phyloP scores from a whole-genome alignment of 2,329 filamentous ascomycete genomes.

The Colletotrichum orchidophilum region DNA sequence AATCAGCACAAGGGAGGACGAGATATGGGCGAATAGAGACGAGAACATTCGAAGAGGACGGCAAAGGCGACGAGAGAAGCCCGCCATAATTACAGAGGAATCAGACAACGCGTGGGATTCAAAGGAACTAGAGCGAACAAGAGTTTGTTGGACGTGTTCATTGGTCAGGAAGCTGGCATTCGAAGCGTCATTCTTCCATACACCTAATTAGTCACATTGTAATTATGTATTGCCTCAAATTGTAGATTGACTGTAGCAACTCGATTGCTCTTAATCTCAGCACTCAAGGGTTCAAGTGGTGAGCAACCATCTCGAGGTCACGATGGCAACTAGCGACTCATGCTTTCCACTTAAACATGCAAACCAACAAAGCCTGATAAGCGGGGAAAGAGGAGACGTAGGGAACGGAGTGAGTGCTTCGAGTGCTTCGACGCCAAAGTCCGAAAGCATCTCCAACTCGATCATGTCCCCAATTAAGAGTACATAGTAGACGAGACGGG shows the following conservation, averaged over 20 bases:
- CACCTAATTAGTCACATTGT: not conserved
- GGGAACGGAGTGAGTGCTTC: not conserved
- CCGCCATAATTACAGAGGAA: no score
- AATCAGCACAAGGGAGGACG: not conserved
- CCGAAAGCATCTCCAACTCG: conserved; percentile 22
- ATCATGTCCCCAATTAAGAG: conserved; percentile 3
- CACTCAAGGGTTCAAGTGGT: not conserved
- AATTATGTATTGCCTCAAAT: not conserved
- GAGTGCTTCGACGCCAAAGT: not conserved
- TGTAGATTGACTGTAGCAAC: not conserved
- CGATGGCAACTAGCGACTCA: conserved; percentile 14
- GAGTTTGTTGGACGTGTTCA: not conserved
- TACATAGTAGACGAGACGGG: conserved; percentile 30
- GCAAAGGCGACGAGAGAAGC: not conserved
- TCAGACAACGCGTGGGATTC: not conserved
- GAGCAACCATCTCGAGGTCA: conserved; percentile 10
- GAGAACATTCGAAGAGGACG: not conserved
- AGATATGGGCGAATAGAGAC: not conserved
- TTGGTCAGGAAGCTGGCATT: not conserved
- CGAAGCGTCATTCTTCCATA: not conserved
- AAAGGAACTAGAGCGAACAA: not conserved
- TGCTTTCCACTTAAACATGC: conserved; percentile 5
- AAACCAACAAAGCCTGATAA: conserved; percentile 19
- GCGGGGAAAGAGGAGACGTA: conserved; percentile 16
- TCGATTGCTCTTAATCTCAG: not conserved